Evolutionary conservation across 371 early-diverging fungal species (phyloP).

Genomic region (Saksenaea oblongispora): DNA sequence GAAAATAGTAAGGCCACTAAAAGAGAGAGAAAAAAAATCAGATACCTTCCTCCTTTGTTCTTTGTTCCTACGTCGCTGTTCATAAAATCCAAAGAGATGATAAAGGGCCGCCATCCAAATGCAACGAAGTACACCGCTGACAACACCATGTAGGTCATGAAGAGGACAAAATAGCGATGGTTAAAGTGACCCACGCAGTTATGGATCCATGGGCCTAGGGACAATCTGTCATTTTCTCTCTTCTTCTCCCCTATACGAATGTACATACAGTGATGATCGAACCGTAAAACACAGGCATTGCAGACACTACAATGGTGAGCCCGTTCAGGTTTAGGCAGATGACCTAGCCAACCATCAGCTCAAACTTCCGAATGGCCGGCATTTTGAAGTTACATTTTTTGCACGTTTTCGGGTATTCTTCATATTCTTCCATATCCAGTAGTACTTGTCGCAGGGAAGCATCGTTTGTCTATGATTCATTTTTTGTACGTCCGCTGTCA

Average conservation of each 20-base stretch:
- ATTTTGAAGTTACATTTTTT: conserved; percentile 45
- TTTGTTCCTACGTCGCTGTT: conserved; percentile 42
- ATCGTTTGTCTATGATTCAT: conserved; percentile 22
- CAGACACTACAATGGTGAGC: conserved; percentile 94
- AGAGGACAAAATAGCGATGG: conserved; percentile 82
- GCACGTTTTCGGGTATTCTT: conserved; percentile 46
- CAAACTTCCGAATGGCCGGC: background rate
- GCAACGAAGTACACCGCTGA: conserved; percentile 65
- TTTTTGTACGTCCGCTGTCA: background rate
- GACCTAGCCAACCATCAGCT: conserved; percentile 33
- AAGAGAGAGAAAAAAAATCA: background rate
- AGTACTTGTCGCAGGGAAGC: conserved; percentile 34
- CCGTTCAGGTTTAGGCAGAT: conserved; percentile 83
- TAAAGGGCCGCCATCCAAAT: conserved; percentile 60
- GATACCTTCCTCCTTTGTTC: background rate
- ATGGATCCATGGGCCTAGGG: conserved; percentile 71
- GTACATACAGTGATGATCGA: conserved; percentile 68
- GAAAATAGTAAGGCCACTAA: conserved; percentile 66
- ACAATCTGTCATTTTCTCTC: background rate
- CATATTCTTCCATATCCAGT: conserved; percentile 51
- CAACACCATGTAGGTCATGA: conserved; percentile 68
- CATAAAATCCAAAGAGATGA: conserved; percentile 50
- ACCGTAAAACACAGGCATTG: conserved; percentile 76
- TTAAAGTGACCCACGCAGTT: conserved; percentile 85
- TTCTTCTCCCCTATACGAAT: background rate